Conservation (phyloP, 805 yeast genomes). For the Candida caryicola region DNA sequence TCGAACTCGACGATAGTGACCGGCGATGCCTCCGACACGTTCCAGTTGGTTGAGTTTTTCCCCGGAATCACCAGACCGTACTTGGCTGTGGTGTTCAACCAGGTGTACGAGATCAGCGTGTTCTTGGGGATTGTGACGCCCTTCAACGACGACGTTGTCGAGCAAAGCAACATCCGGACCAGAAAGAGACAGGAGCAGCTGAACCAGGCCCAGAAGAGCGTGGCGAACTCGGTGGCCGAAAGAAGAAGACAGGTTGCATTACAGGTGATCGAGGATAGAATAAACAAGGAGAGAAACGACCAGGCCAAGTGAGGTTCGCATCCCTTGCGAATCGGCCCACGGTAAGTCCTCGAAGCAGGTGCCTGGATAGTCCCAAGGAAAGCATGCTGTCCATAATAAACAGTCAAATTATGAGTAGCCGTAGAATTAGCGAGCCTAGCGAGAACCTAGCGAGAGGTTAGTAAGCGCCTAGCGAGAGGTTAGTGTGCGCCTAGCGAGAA, state of each 20-base stretch:
- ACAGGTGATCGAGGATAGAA: slow-evolving; percentile 69
- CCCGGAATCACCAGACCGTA: slow-evolving; percentile 58
- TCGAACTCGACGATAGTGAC: slow-evolving; percentile 27
- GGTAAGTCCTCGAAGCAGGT: neutral
- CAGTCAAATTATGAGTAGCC: too few relatives aligned
- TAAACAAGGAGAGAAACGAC: slow-evolving; percentile 24
- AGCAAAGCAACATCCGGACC: slow-evolving; percentile 70
- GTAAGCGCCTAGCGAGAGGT: too few relatives aligned
- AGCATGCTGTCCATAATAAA: too few relatives aligned
- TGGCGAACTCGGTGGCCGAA: slow-evolving; percentile 56
- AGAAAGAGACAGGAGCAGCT: slow-evolving; percentile 55
- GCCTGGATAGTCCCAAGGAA: too few relatives aligned
- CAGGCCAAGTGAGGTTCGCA: neutral
- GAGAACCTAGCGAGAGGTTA: too few relatives aligned
- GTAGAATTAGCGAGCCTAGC: too few relatives aligned
- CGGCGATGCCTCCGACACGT: slow-evolving; percentile 91
- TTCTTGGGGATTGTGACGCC: slow-evolving; percentile 52
- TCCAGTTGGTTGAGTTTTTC: slow-evolving; percentile 79
- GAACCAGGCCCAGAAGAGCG: slow-evolving; percentile 38
- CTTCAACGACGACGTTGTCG: slow-evolving; percentile 67
- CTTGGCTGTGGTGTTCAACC: slow-evolving; percentile 49
- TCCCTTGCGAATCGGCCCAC: neutral
- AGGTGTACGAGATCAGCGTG: slow-evolving; percentile 33
- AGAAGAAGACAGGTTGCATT: slow-evolving; percentile 76
- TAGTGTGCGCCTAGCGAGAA: too few relatives aligned